Evolutionary conservation across 2,329 filamentous ascomycete species (phyloP), one percentile per base, ranked within the genome.

Genomic region (Ophiocordyceps sinensis): DNA sequence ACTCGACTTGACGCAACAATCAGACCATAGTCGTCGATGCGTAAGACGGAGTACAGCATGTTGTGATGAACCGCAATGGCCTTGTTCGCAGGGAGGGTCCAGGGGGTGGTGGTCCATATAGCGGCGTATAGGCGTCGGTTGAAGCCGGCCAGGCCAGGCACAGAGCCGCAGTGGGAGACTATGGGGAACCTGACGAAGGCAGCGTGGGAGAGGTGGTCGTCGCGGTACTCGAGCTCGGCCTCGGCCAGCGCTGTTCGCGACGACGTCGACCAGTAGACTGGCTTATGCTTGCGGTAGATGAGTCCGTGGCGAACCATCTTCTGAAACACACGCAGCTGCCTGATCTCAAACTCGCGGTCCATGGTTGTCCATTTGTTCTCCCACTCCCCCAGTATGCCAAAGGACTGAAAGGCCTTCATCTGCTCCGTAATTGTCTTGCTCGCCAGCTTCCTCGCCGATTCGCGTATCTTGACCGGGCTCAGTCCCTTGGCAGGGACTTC

Each of bases 101-200:
- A 98, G 0, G 91, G 91, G 1, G 91, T 98, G 0, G 91, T 98
- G 2, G 91, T 98, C 91, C 91, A 98, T 40, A 96, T 85, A n/a
- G 91, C 72, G n/a, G 83, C 85, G 56, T 73, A 82, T 11, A 95
- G 55, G 5, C 67, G 63, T 4, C 69, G 68, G 6, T 60, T 49
- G 19, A 73, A 57, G 4, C 48, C 45, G 21, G 56, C 49, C 39
- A 73, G 51, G 11, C 56, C 58, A 0, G 60, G 53, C 3, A 62
- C 48, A 5, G 47, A 47, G 10, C 45, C 51, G 47, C 49, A 53
- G 39, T 59, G 56, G 7, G 56, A 57, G 12, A 76, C 58, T 26
- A 95, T 67, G 1, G 79, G 83, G 52, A 93, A 93, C 44, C 76
- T 79, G 36, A 98, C 73, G 55, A 82, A 89, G n/a, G 84, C 84